Conservation (phyloP, 768 basidiomycete species). For the Amanita fuliginea region DNA sequence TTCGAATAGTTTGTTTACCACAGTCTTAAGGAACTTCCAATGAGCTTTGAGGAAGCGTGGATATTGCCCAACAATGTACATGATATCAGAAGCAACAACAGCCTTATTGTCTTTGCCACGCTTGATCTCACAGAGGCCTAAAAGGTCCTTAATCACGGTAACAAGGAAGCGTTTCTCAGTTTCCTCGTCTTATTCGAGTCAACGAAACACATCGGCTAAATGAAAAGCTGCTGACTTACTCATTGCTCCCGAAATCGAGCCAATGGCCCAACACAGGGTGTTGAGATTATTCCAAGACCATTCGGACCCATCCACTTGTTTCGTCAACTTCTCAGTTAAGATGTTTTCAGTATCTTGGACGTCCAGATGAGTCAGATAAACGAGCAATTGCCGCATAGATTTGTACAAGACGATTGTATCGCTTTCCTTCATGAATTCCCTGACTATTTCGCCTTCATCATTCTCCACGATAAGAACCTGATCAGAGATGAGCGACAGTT, state of each 20-base stretch:
- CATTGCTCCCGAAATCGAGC: constrained; percentile 98
- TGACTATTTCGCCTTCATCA: constrained; percentile 98
- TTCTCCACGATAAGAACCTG: constrained; percentile 98
- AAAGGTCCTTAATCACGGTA: constrained; percentile 95
- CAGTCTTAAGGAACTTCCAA: constrained; percentile 99
- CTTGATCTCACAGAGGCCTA: constrained; percentile 97
- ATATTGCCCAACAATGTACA: constrained; percentile 99
- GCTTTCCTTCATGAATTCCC: constrained; percentile 98
- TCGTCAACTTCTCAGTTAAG: constrained; percentile 91
- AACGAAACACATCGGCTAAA: neutral
- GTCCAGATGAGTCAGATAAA: constrained; percentile 96
- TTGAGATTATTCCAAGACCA: constrained; percentile 99
- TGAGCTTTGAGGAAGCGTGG: constrained; percentile 99
- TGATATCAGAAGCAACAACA: constrained; percentile 91
- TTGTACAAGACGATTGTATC: constrained; percentile 99
- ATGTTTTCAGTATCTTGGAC: constrained; percentile 95
- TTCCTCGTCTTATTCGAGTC: constrained; percentile 67
- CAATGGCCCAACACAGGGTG: constrained; percentile 99
- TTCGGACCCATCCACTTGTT: constrained; percentile 95
- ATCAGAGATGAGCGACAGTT: constrained; percentile 5
- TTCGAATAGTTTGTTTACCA: constrained; percentile 98
- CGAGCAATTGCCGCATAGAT: constrained; percentile 94
- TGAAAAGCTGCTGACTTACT: constrained; percentile 44
- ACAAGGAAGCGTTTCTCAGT: constrained; percentile 98
- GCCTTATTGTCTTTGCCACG: constrained; percentile 99